Evolutionary conservation across 441 rosid genomes (phyloP), one percentile per base, ranked within the genome.

Genomic region (Gossypium lobatum): DNA sequence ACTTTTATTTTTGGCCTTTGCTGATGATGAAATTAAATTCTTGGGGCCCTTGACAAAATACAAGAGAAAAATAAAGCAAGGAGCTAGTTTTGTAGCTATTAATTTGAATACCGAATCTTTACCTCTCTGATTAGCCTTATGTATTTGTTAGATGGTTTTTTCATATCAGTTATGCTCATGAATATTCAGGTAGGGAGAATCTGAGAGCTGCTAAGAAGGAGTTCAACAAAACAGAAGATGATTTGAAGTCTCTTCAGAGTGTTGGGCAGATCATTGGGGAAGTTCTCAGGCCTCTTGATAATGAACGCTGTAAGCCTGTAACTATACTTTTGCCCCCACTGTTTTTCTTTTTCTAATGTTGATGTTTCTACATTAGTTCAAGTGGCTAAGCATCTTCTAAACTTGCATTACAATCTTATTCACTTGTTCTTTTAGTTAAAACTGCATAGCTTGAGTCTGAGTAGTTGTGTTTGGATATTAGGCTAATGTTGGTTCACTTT

Each of bases 231-330:
- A 96, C 97, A 1, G 99, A 92, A 81, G 99, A 93, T 85, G 98
- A 93, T 81, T 83, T 93, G 61, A 96, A 96, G 85, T 92, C 97
- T 71, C 99, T 96, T 78, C 97, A 96, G 76, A 93, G 98, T 84
- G 98, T 93, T 78, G 99, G 98, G 0, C 97, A 93, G 84, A 92
- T 96, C 64, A 96, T 96, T 4, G 99, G 98, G 64, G 99, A 93
- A 89, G 98, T 96, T 75, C 97, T 96, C 66, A 79, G 97, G 79
- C 95, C 98, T 20, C 95, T 96, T 2, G 99, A 96, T 80, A 89
- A 89, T 70, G 98, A 95, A 80, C 93, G 97, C 80, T 81, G 99
- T 92, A 88, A 78, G 21, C 96, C 80, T 81, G 99, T 92, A 87
- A 78, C 18, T 77, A 54, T 64, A 34, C 58, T 3, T 65, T 62